Conservation (phyloP, 768 basidiomycete genomes). For the Strobilomyces dryophilus region DNA sequence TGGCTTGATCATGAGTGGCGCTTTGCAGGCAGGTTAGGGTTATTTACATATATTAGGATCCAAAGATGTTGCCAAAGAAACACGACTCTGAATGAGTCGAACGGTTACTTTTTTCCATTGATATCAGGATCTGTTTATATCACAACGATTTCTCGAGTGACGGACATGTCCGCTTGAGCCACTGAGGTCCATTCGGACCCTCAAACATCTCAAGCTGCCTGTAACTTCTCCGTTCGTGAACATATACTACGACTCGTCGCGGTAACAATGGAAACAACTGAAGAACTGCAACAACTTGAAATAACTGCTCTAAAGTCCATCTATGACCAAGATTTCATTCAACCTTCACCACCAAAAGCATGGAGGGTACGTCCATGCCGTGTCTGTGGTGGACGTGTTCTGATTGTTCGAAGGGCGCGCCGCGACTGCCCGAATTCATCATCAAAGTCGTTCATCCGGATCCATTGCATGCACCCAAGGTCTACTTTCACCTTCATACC, state of each 20-base stretch:
- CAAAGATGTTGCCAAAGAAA: slow-evolving; percentile 7
- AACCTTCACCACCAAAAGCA: slow-evolving; percentile 69
- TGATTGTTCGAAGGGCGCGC: slow-evolving; percentile 49
- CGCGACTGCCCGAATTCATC: slow-evolving; percentile 69
- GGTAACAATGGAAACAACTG: slow-evolving; percentile 60
- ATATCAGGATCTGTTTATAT: slow-evolving; percentile 8
- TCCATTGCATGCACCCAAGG: slow-evolving; percentile 47
- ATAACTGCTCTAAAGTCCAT: slow-evolving; percentile 79
- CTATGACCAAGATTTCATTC: slow-evolving; percentile 72
- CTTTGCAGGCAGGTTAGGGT: no score
- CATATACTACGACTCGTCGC: slow-evolving; percentile 7
- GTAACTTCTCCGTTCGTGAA: slow-evolving; percentile 28
- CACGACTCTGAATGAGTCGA: no score
- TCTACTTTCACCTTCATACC: slow-evolving; percentile 64
- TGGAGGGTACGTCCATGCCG: slow-evolving; percentile 61
- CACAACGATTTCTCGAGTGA: slow-evolving; percentile 11
- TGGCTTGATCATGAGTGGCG: no score
- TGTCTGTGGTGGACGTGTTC: slow-evolving; percentile 3
- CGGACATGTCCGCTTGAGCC: slow-evolving; percentile 69
- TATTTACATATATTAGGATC: slow-evolving; percentile 19
- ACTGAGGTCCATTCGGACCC: slow-evolving; percentile 64
- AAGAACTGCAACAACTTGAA: slow-evolving; percentile 65
- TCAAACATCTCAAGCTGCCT: slow-evolving; percentile 52
- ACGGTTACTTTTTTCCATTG: not conserved
- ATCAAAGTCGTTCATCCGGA: slow-evolving; percentile 70